Percentiles rank a stretch among this genome's conserved stretches.
Evolutionary conservation across 2,329 filamentous ascomycete genomes (phyloP).

Genomic region (Botrytis elliptica): DNA sequence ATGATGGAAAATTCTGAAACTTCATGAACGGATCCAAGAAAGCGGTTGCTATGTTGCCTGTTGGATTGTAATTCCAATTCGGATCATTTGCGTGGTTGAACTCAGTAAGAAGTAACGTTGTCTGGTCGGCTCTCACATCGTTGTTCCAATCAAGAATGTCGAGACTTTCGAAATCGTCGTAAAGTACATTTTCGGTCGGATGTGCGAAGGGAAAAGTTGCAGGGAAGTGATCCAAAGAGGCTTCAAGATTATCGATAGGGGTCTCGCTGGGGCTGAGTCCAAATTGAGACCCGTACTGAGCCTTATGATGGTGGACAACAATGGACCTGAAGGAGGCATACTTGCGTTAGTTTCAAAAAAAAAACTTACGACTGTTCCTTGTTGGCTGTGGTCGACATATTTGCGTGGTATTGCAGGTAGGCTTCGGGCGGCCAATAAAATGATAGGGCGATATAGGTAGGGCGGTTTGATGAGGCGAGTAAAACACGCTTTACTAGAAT

Average conservation of each 20-base stretch:
- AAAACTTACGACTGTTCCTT: background rate
- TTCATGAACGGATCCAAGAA: background rate
- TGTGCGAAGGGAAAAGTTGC: too few relatives aligned
- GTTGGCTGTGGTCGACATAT: background rate
- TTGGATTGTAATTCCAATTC: background rate
- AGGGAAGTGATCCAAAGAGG: too few relatives aligned
- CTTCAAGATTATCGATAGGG: too few relatives aligned
- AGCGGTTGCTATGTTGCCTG: background rate
- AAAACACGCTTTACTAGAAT: background rate
- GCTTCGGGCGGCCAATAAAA: background rate
- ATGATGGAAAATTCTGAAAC: background rate
- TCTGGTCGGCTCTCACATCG: background rate
- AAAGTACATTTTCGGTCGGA: rapidly evolving
- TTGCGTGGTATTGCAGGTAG: background rate
- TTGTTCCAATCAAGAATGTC: background rate
- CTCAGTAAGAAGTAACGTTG: background rate
- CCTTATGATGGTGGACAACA: too few relatives aligned
- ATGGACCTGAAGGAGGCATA: background rate
- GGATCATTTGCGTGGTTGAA: background rate
- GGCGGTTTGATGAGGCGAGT: background rate
- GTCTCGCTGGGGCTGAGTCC: too few relatives aligned
- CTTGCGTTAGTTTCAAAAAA: background rate
- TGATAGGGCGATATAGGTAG: background rate
- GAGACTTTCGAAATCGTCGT: background rate
- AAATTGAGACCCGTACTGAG: too few relatives aligned